These are phyloP conservation scores for Blastobotrys attinorum DNA, from an alignment of 805 yeast species.

Conservation along the genomic window DNA sequence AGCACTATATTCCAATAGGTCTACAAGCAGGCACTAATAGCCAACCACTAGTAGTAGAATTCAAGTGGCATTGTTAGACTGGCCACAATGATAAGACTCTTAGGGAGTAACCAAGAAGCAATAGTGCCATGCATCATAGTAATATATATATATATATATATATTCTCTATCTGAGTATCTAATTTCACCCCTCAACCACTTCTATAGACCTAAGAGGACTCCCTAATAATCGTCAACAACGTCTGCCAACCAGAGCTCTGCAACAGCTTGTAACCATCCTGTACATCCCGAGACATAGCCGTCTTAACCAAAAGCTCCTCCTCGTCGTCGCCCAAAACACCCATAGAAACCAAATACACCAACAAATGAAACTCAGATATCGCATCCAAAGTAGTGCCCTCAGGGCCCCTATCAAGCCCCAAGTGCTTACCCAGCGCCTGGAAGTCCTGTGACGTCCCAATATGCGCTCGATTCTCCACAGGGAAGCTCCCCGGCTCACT, in stretches of 20 bases:
- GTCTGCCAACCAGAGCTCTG: slow-evolving; percentile 81
- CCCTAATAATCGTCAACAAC: slow-evolving; percentile 44
- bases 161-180: too few species aligned
- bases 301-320: slow-evolving; percentile 40
- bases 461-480: slow-evolving; percentile 68
- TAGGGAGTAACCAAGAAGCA: too few species aligned
- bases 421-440: slow-evolving; percentile 45
- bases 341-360: slow-evolving; percentile 46
- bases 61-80: too few species aligned
- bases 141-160: too few species aligned
- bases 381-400: slow-evolving; percentile 28
- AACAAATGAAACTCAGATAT: slow-evolving; percentile 74
- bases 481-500: slow-evolving; percentile 41
- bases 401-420: slow-evolving; percentile 23
- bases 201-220: slow-evolving; percentile 5
- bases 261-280: slow-evolving; percentile 43
- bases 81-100: too few species aligned
- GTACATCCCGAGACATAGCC: slow-evolving; percentile 36
- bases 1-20: too few species aligned
- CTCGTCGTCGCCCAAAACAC: slow-evolving; percentile 52
- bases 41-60: too few species aligned
- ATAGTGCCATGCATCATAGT: too few species aligned
- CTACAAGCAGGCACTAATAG: too few species aligned
- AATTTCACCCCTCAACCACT: too few species aligned
- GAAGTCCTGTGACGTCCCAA: slow-evolving; percentile 70